Evolutionary conservation across 2,329 filamentous ascomycete species (phyloP).

Genomic region (Cordyceps militaris): DNA sequence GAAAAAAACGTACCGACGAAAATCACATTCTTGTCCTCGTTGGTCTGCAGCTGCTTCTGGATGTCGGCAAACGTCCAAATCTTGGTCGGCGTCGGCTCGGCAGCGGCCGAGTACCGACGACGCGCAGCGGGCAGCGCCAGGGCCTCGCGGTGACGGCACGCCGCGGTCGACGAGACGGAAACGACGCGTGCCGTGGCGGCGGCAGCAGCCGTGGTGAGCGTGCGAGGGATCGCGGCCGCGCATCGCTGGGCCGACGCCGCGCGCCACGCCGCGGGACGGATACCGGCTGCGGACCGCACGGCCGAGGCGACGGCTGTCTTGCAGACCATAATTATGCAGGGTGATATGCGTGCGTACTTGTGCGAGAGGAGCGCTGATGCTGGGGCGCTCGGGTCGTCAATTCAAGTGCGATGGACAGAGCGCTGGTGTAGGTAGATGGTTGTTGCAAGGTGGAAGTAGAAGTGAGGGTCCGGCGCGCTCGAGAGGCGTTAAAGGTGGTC

Average conservation of each 20-base stretch:
- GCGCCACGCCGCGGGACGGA: slow-evolving; percentile 2
- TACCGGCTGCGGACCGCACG: neutral
- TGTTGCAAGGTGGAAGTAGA: neutral
- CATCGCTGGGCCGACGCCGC: neutral
- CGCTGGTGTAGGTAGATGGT: neutral
- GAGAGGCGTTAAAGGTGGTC: neutral
- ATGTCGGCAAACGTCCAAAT: slow-evolving; percentile 46
- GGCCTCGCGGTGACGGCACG: neutral
- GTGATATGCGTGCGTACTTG: neutral
- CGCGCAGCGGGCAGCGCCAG: neutral
- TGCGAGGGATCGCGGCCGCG: neutral
- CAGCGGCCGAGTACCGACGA: slow-evolving; percentile 24
- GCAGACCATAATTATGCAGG: neutral
- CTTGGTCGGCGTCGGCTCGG: slow-evolving; percentile 24
- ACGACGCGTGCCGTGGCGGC: neutral
- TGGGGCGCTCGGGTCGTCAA: neutral
- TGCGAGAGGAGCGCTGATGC: neutral
- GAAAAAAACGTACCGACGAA: slow-evolving; percentile 39
- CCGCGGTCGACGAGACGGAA: neutral
- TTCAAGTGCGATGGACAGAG: neutral
- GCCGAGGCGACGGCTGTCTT: neutral
- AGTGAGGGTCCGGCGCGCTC: neutral
- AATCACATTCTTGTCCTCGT: slow-evolving; percentile 25
- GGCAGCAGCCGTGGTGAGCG: neutral
- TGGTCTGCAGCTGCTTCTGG: slow-evolving; percentile 27